Conservation (phyloP, 75 land plant species). For the Selaginella moellendorffii region DNA sequence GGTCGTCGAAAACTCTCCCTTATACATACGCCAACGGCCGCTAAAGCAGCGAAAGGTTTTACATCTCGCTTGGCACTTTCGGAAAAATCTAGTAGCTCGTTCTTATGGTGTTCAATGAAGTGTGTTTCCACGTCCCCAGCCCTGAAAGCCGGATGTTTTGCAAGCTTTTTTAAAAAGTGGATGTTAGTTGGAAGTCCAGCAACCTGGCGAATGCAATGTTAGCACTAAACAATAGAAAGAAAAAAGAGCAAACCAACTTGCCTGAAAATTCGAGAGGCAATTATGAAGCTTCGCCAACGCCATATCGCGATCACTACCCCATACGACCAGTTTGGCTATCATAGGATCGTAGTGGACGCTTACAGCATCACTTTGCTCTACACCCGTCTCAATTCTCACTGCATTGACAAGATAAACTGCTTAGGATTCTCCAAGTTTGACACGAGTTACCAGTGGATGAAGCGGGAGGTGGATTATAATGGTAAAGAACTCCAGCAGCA, state of each 20-base stretch:
- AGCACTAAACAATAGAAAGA: too few relatives aligned
- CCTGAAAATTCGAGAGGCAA: conserved; percentile 77
- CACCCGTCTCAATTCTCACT: conserved; percentile 97
- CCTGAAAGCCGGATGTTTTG: conserved; percentile 61
- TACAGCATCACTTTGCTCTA: conserved; percentile 71
- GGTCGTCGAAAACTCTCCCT: conserved; percentile 10
- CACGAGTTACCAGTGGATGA: conserved; percentile 47
- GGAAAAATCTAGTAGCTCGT: conserved; percentile 37
- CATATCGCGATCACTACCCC: conserved; percentile 68
- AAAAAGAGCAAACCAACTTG: background rate
- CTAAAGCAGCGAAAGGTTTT: conserved; percentile 45
- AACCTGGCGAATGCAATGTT: conserved; percentile 51
- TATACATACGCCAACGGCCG: conserved; percentile 60
- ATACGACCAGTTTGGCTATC: conserved; percentile 95
- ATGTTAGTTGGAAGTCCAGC: conserved; percentile 93
- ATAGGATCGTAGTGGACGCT: conserved; percentile 95
- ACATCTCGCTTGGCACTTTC: conserved; percentile 18
- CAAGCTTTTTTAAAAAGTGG: conserved; percentile 52
- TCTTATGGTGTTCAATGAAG: conserved; percentile 69
- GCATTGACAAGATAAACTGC: conserved; percentile 2
- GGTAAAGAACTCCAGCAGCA: conserved; percentile 80
- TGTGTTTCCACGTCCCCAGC: conserved; percentile 74
- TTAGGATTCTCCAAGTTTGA: background rate
- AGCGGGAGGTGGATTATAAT: conserved; percentile 54
- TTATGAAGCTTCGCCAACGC: conserved; percentile 70